A percentile compares a stretch with the other conserved stretches of the same genome.
phyloP scores from a whole-genome alignment of 2,329 filamentous ascomycete genomes.

The Plectosphaerella plurivora region DNA sequence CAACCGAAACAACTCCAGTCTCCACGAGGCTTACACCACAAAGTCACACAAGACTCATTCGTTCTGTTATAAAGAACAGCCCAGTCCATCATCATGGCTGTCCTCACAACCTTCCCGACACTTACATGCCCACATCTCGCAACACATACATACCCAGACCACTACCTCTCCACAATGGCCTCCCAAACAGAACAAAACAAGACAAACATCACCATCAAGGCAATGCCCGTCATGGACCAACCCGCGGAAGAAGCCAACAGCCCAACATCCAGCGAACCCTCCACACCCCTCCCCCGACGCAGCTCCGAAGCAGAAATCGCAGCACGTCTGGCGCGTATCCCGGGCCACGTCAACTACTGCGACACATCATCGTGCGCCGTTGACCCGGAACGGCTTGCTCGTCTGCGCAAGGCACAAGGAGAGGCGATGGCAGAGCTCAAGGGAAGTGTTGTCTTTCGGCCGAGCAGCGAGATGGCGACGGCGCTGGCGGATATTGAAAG shows the following conservation, averaged over 20 bases:
- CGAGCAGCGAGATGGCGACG: not conserved
- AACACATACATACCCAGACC: not conserved
- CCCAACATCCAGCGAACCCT: conserved; percentile 1
- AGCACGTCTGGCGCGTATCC: not conserved
- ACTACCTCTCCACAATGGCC: not conserved
- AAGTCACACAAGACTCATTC: too few relatives aligned
- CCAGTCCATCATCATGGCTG: not conserved
- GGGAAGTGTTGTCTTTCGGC: not conserved
- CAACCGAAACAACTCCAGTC: too few relatives aligned
- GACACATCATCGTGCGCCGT: not conserved
- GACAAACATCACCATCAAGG: not conserved
- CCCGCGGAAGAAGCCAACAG: not conserved
- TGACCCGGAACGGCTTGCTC: not conserved
- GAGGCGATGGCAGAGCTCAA: not conserved
- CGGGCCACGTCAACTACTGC: not conserved
- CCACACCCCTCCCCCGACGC: not conserved
- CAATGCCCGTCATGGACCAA: conserved; percentile 5
- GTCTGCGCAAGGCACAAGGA: not conserved
- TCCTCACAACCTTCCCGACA: not conserved
- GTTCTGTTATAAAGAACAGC: too few relatives aligned
- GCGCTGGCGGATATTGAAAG: not conserved
- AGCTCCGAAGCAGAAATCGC: not conserved
- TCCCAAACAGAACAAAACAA: not conserved
- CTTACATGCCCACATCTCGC: not conserved
- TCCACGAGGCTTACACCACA: too few relatives aligned